Percentiles rank a stretch among this genome's conserved stretches.
Conservation (phyloP, 495 filamentous ascomycete genomes). For the Talaromyces wortmannii region DNA sequence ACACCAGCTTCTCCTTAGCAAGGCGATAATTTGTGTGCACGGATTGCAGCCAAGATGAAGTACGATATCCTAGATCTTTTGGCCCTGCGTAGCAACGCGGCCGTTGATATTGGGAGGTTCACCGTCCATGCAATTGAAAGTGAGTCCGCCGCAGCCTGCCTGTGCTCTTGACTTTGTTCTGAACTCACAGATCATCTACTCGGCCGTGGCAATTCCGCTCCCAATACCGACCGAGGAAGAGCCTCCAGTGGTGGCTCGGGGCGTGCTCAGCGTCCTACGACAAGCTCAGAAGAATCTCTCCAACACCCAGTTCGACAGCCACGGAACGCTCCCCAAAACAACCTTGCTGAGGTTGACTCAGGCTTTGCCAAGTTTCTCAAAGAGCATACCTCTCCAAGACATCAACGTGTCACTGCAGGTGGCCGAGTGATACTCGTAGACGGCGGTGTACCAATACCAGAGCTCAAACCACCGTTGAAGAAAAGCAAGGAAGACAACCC, state of each 20-base stretch:
- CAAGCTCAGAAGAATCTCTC: slow-evolving; percentile 3
- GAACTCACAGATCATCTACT: slow-evolving; percentile 19
- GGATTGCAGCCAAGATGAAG: slow-evolving; percentile 18
- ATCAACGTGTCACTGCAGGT: slow-evolving; percentile 57
- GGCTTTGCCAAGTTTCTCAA: slow-evolving; percentile 49
- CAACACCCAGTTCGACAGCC: slow-evolving; percentile 14
- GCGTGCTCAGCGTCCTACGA: not conserved
- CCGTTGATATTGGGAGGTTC: slow-evolving; percentile 21
- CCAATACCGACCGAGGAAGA: slow-evolving; percentile 13
- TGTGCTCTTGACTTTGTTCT: not conserved
- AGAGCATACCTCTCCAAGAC: slow-evolving; percentile 52
- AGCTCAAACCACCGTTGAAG: slow-evolving; percentile 17
- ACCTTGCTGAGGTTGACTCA: slow-evolving; percentile 19
- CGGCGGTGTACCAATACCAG: slow-evolving; percentile 17
- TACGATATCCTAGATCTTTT: slow-evolving; percentile 32
- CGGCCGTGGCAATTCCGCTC: slow-evolving; percentile 9
- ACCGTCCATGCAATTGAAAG: slow-evolving; percentile 19
- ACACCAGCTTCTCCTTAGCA: too few relatives aligned
- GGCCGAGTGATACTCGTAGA: slow-evolving; percentile 55
- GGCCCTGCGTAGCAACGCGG: slow-evolving; percentile 23
- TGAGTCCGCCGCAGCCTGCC: slow-evolving; percentile 5
- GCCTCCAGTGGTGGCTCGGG: not conserved
- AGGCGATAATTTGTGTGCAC: too few relatives aligned
- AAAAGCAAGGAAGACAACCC: slow-evolving; percentile 3
- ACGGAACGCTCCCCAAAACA: slow-evolving; percentile 14